A percentile compares a stretch with the other conserved stretches of the same genome.
These are phyloP conservation scores for Fusarium buharicum DNA, from an alignment of 2,329 filamentous ascomycete genomes.

Conservation along the genomic window DNA sequence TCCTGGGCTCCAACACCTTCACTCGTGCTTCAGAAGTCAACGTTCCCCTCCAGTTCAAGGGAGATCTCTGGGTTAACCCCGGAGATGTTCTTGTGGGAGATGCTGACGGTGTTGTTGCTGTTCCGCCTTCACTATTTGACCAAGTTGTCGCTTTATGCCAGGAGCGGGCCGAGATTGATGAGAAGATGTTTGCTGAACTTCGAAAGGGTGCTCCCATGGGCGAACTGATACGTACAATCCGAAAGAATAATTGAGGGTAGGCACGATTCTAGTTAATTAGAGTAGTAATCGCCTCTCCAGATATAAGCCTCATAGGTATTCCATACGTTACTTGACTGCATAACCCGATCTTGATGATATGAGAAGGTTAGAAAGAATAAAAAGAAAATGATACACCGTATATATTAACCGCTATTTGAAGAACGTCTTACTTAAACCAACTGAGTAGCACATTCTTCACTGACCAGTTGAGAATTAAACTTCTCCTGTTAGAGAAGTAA, in stretches of 20 bases:
- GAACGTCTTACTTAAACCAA: no score
- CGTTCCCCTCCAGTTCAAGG: slow-evolving; percentile 43
- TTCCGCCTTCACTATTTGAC: slow-evolving; percentile 38
- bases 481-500: no score
- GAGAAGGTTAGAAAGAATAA: no score
- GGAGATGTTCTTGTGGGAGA: slow-evolving; percentile 47
- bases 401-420: no score
- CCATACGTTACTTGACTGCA: no score
- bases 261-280: neutral
- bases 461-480: no score
- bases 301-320: no score
- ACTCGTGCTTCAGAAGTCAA: slow-evolving; percentile 45
- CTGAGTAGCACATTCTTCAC: no score
- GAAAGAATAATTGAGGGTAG: slow-evolving; percentile 13
- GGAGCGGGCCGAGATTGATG: slow-evolving; percentile 45
- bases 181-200: slow-evolving; percentile 39
- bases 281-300: neutral
- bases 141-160: slow-evolving; percentile 45
- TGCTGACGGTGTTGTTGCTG: slow-evolving; percentile 46
- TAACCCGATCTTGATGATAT: no score
- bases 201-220: slow-evolving; percentile 22
- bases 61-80: slow-evolving; percentile 46
- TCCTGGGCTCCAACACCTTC: slow-evolving; percentile 48
- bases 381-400: no score
- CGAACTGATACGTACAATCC: neutral